Percentiles rank a stretch among this genome's conserved stretches.
Conservation (phyloP, 2,329 filamentous ascomycete genomes). For the Ilyonectria robusta region DNA sequence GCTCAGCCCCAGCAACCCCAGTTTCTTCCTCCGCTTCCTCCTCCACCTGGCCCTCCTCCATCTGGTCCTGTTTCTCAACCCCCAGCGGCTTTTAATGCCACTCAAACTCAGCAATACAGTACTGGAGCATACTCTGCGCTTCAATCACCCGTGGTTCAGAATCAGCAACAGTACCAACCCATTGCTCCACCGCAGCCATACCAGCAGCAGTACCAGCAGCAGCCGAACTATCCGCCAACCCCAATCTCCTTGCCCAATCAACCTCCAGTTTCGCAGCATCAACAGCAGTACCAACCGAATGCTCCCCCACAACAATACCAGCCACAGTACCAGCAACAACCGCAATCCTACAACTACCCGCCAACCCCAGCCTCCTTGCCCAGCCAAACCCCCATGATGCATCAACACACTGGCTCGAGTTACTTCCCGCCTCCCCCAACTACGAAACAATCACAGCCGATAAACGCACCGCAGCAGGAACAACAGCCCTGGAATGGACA, state of each 20-base stretch:
- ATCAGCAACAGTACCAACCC: slow-evolving; percentile 4
- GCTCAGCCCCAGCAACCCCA: slow-evolving; percentile 18
- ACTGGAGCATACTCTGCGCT: slow-evolving; percentile 24
- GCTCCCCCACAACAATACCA: not conserved
- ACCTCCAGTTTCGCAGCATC: slow-evolving; percentile 10
- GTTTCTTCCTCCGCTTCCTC: slow-evolving; percentile 2
- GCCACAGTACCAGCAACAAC: not conserved
- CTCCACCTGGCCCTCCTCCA: not conserved
- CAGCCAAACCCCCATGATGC: not conserved
- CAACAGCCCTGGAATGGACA: slow-evolving; percentile 11
- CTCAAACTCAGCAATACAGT: slow-evolving; percentile 7
- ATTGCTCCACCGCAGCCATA: slow-evolving; percentile 13
- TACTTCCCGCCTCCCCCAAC: slow-evolving; percentile 16
- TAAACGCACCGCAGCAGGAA: not conserved
- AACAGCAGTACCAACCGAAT: not conserved
- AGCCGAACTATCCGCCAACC: slow-evolving; percentile 15
- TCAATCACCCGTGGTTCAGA: not conserved
- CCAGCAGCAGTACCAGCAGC: slow-evolving; percentile 8
- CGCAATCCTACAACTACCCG: not conserved
- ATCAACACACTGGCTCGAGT: not conserved
- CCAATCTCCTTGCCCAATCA: slow-evolving; percentile 27
- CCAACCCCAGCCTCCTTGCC: not conserved
- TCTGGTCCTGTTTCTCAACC: slow-evolving; percentile 9
- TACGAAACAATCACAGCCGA: not conserved
- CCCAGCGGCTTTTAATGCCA: not conserved